A percentile compares a stretch with the other conserved stretches of the same genome.
Conservation (phyloP, 169 alveolate genomes). For the Theileria annulata region DNA sequence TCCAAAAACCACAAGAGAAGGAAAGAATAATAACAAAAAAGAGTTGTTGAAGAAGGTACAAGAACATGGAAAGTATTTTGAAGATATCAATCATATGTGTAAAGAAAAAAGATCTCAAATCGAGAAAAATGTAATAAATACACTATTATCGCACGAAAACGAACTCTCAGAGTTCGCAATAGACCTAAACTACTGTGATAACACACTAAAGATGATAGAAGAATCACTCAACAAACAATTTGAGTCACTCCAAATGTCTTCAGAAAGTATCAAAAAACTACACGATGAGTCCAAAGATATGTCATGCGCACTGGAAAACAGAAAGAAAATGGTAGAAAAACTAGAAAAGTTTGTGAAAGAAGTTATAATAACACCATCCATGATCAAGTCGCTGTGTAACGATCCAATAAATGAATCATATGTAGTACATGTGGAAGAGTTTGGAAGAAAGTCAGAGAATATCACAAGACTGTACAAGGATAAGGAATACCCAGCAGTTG, state of each 20-base stretch:
- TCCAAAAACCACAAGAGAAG: not conserved
- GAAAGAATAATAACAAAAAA: not conserved
- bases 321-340: slow-evolving; percentile 61
- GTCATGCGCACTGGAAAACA: slow-evolving; percentile 60
- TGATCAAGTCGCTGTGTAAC: slow-evolving; percentile 62
- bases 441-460: slow-evolving; percentile 60
- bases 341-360: slow-evolving; percentile 66
- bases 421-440: slow-evolving; percentile 39
- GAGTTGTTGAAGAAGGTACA: slow-evolving; percentile 3
- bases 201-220: slow-evolving; percentile 55
- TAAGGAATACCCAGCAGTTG: slow-evolving; percentile 71
- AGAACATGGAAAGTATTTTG: not conserved
- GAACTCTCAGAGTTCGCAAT: slow-evolving; percentile 56
- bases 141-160: slow-evolving; percentile 54
- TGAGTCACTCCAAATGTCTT: slow-evolving; percentile 59
- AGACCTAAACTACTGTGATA: slow-evolving; percentile 66
- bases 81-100: not conserved
- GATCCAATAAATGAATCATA: slow-evolving; percentile 64
- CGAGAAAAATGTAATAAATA: slow-evolving; percentile 61
- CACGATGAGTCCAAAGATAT: slow-evolving; percentile 66
- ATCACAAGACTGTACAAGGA: slow-evolving; percentile 60
- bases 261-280: slow-evolving; percentile 61
- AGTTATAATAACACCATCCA: slow-evolving; percentile 64
- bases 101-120: slow-evolving; percentile 35
- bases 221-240: slow-evolving; percentile 62